Evolutionary conservation across 1,284 basidiomycete species (phyloP).

Genomic region (Singerocomus rubriflavus): DNA sequence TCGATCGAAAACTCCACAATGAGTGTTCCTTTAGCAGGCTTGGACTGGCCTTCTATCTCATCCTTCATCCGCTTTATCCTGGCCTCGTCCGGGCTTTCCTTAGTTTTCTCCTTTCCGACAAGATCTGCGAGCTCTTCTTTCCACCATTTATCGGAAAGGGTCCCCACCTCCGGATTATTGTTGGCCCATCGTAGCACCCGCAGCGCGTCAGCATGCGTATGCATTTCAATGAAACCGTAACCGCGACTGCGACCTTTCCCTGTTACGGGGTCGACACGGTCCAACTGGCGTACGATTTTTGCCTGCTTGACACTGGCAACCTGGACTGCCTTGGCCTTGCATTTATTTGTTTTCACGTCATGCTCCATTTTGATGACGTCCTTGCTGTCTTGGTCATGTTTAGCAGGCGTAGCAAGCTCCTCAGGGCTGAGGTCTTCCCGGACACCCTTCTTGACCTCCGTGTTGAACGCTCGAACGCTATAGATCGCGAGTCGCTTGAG

Average conservation of each 20-base stretch:
- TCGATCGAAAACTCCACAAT: constrained; percentile 94
- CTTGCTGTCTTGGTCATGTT: constrained; percentile 21
- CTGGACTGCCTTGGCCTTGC: constrained; percentile 41
- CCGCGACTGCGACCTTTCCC: constrained; percentile 87
- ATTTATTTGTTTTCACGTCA: constrained; percentile 31
- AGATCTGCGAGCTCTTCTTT: constrained; percentile 75
- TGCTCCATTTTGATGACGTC: constrained; percentile 32
- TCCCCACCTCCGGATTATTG: constrained; percentile 70
- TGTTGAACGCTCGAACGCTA: constrained; percentile 76
- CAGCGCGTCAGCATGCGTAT: constrained; percentile 84
- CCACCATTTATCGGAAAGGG: constrained; percentile 79
- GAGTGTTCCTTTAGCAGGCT: constrained; percentile 57
- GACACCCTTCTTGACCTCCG: constrained; percentile 68
- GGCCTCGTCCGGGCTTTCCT: constrained; percentile 41
- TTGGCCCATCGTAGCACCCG: constrained; percentile 93
- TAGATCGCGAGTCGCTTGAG: constrained; percentile 87
- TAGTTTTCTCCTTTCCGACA: constrained; percentile 56
- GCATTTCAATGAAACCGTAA: constrained; percentile 95
- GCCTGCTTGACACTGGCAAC: constrained; percentile 75
- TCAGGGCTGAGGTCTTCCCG: constrained; percentile 68
- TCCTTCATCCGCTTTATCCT: constrained; percentile 58
- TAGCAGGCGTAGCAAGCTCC: constrained; percentile 55
- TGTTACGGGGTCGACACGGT: constrained; percentile 84
- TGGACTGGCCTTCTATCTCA: constrained; percentile 49
- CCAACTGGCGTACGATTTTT: constrained; percentile 86